phyloP scores from a whole-genome alignment of 768 basidiomycete genomes.

The Glaciozyma antarctica region DNA sequence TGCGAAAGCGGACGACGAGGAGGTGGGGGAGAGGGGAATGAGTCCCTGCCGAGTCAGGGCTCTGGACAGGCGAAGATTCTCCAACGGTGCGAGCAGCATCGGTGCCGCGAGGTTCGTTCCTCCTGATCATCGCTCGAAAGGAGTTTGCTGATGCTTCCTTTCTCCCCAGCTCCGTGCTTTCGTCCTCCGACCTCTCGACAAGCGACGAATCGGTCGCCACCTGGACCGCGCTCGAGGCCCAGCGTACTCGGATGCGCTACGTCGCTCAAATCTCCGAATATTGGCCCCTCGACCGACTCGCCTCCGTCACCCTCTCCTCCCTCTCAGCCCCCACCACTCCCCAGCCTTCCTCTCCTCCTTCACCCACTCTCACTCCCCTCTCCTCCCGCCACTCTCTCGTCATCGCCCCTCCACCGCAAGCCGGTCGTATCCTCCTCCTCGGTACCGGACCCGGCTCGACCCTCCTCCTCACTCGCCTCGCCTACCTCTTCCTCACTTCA shows the following conservation, averaged over 20 bases:
- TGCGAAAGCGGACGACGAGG: neutral
- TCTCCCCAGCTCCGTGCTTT: neutral
- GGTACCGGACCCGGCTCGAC: constrained; percentile 96
- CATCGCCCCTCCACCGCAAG: neutral
- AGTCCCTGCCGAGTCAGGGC: neutral
- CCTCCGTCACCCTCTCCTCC: constrained; percentile 48
- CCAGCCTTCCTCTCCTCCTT: constrained; percentile 88
- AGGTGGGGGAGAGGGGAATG: neutral
- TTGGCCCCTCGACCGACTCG: constrained; percentile 73
- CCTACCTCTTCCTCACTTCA: constrained; percentile 63
- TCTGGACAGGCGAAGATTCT: neutral
- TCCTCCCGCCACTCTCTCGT: constrained; percentile 22
- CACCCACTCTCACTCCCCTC: constrained; percentile 57
- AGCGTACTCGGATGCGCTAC: constrained; percentile 68
- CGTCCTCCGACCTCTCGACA: neutral
- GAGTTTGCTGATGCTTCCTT: neutral
- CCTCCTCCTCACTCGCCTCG: constrained; percentile 77
- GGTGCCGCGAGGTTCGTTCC: neutral
- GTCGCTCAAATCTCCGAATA: constrained; percentile 90
- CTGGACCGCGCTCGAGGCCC: constrained; percentile 17
- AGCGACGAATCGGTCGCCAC: neutral
- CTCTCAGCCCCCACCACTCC: constrained; percentile 60
- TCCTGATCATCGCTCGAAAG: no score
- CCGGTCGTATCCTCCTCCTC: constrained; percentile 74
- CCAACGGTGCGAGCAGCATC: neutral